These are phyloP conservation scores for Colletotrichum agaves DNA, from an alignment of 2,329 filamentous ascomycete genomes.

Conservation along the genomic window DNA sequence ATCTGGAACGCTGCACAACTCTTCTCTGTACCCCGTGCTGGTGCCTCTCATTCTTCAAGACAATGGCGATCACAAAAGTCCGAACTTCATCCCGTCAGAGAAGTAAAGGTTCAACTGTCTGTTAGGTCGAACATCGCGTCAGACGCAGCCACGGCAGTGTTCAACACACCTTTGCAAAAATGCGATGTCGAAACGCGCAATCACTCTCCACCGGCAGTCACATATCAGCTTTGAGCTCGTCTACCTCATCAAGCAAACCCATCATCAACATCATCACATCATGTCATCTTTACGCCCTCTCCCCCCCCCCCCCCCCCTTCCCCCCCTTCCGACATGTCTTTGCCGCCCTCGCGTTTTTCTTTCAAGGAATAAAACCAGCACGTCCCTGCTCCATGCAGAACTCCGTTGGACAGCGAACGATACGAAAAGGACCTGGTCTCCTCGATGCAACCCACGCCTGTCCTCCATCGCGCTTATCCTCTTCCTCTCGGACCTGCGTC, in stretches of 20 bases:
- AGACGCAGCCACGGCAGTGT: not conserved
- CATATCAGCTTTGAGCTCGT: constrained; percentile 22
- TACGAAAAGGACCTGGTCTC: constrained; percentile 17
- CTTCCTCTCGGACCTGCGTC: constrained; percentile 56
- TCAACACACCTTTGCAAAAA: constrained; percentile 1
- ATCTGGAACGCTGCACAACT: no score
- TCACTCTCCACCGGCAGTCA: constrained; percentile 18
- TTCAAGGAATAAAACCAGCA: constrained; percentile 12
- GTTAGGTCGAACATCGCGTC: not conserved
- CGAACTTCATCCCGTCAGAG: not conserved
- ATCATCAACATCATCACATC: constrained; percentile 18
- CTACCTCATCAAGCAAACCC: not conserved
- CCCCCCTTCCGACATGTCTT: not conserved
- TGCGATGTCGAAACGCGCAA: constrained; percentile 24
- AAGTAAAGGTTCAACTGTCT: not conserved
- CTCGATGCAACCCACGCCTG: constrained; percentile 35
- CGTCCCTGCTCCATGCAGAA: constrained; percentile 13
- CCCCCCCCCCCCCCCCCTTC: not conserved
- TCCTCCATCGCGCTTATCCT: constrained; percentile 49
- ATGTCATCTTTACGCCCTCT: constrained; percentile 22
- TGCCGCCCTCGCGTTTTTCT: constrained; percentile 9
- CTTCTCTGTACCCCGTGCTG: no score
- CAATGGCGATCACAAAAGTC: no score
- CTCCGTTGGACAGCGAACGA: constrained; percentile 21
- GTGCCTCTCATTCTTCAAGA: no score